Evolutionary conservation across 1,284 basidiomycete genomes (phyloP), one percentile per base, ranked within the genome.

Genomic region (Filobasidium uniguttulatum): DNA sequence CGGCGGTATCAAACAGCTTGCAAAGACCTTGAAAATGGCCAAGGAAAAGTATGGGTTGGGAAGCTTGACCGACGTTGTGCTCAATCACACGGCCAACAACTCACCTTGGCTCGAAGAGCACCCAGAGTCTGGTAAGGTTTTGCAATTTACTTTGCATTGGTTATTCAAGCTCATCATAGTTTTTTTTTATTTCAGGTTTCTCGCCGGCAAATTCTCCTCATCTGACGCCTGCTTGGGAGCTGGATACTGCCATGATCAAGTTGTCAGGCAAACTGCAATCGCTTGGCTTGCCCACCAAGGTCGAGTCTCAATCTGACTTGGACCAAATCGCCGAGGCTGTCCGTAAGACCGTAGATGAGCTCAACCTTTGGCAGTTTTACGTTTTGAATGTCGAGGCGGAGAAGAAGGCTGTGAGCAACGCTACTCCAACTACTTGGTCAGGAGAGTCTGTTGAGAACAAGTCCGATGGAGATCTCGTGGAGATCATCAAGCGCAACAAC

Each of bases 61-160:
- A 53, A 83, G 80, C 60, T 66, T 96, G 59, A 94, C 87, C 0
- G 91, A 96, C 63, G 84, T 96, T 38, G 91, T 96, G 15, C 76
- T 93, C 54, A 96, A 96, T 65, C 90, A 96, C 63, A 94, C 90
- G 3, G 87, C 90, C 5, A 84, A 87, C 62, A 87, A 94, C 63
- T 88, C 83, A 56, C 74, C 80, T 8, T 96, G 89, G 90, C 73
- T 96, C n/a, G 65, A 78, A 34, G 79, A 90, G 5, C 90, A 96
- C 66, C 90, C 91, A 3, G 90, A 96, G 76, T 85, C 89, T 56
- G 89, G 88, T 82, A 58, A 56, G 77, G 66, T 12, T 55, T 14
- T 8, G 5, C 33, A 12, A 31, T 35, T 19, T 23, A 25, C 23
- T 12, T 8, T 44, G 41, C 10, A 23, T 12, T 9, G 5, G 28